Conservation (phyloP, 2,329 filamentous ascomycete species). For the Alternaria postmessia region DNA sequence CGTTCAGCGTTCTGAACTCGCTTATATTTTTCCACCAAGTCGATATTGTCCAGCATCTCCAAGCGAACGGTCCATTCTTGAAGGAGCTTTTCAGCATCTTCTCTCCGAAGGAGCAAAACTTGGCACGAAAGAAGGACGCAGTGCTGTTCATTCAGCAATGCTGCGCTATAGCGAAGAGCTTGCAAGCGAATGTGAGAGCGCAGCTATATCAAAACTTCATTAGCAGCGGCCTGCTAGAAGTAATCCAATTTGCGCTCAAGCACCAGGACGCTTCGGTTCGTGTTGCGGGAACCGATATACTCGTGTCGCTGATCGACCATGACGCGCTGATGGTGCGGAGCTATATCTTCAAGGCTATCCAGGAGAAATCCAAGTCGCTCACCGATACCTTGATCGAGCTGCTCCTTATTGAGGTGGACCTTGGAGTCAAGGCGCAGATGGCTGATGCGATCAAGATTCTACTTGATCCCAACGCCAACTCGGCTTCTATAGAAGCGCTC, state of each 20-base stretch:
- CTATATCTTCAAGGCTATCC: constrained; percentile 90
- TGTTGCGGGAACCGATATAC: constrained; percentile 90
- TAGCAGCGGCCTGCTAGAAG: constrained; percentile 81
- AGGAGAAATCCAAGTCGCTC: constrained; percentile 82
- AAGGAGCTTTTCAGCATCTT: constrained; percentile 91
- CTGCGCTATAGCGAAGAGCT: constrained; percentile 90
- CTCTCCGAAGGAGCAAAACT: constrained; percentile 67
- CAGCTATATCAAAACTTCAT: constrained; percentile 91
- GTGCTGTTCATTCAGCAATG: constrained; percentile 98
- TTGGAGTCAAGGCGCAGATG: constrained; percentile 94
- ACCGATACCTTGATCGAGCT: constrained; percentile 94
- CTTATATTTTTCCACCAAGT: constrained; percentile 99
- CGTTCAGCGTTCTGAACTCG: constrained; percentile 95
- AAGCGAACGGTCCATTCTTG: constrained; percentile 78
- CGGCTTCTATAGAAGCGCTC: constrained; percentile 67
- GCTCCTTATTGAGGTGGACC: constrained; percentile 86
- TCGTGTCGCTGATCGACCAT: constrained; percentile 94
- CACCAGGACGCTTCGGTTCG: constrained; percentile 84
- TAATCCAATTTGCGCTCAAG: constrained; percentile 90
- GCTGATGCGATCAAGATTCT: constrained; percentile 95
- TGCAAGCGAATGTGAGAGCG: constrained; percentile 83
- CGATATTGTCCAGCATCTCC: constrained; percentile 95
- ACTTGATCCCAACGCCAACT: constrained; percentile 74
- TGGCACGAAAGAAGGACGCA: constrained; percentile 85
- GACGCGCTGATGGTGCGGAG: constrained; percentile 93